Conservation (phyloP, 352 stramenopile species). For the Phytophthora boehmeriae region DNA sequence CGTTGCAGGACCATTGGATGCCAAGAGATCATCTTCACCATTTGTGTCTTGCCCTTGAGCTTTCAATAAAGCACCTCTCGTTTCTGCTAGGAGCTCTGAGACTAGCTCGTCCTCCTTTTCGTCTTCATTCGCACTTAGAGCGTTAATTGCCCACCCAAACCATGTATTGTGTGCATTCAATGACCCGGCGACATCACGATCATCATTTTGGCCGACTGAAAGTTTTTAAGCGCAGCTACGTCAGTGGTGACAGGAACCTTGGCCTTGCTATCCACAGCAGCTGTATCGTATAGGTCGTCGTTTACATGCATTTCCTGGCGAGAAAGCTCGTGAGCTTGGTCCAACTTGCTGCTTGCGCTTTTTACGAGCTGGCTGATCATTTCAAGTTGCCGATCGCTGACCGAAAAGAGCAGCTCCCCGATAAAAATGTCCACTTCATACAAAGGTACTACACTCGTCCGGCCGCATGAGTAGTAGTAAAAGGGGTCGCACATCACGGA, state of each 20-base stretch:
- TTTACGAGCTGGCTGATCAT: constrained; percentile 80
- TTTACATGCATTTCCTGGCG: not conserved
- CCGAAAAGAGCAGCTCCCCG: constrained; percentile 69
- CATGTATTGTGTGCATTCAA: constrained; percentile 45
- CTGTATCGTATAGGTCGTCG: not conserved
- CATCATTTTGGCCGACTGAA: not conserved
- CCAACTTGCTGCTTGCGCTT: constrained; percentile 40
- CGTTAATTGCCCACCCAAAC: constrained; percentile 78
- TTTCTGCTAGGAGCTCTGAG: constrained; percentile 72
- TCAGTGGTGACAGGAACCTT: not conserved
- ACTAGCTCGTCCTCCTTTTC: constrained; percentile 73
- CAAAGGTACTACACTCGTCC: constrained; percentile 45
- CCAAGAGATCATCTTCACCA: constrained; percentile 17
- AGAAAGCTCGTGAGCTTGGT: constrained; percentile 15
- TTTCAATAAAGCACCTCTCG: constrained; percentile 53
- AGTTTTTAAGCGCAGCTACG: not conserved
- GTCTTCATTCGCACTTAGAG: constrained; percentile 49
- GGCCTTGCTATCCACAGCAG: not conserved
- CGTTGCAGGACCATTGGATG: constrained; percentile 21
- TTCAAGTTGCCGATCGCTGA: constrained; percentile 81
- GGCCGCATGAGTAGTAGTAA: constrained; percentile 67
- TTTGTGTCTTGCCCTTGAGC: constrained; percentile 18
- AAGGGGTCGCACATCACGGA: constrained; percentile 70
- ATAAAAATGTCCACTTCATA: constrained; percentile 80
- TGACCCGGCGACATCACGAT: constrained; percentile 3